Evolutionary conservation across 257 asterid genomes (phyloP).

Genomic region (Nicotiana knightiana): DNA sequence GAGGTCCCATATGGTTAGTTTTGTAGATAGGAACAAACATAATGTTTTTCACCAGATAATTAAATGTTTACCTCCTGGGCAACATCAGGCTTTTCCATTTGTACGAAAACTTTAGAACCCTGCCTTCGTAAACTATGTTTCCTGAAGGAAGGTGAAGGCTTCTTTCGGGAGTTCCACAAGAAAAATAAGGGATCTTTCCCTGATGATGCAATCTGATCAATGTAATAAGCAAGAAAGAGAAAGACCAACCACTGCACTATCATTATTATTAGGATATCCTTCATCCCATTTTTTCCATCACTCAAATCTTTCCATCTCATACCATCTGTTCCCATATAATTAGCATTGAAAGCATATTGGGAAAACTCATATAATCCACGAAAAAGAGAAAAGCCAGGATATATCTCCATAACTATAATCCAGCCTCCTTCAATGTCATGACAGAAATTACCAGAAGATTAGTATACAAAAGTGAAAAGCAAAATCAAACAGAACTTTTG

Average conservation of each 20-base stretch:
- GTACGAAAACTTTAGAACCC: slow-evolving; percentile 65
- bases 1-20: slow-evolving; percentile 17
- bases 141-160: slow-evolving; percentile 47
- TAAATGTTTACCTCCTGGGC: slow-evolving; percentile 63
- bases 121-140: slow-evolving; percentile 61
- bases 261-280: slow-evolving; percentile 57
- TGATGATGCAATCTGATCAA: slow-evolving; percentile 65
- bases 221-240: slow-evolving; percentile 61
- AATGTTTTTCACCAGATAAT: background rate
- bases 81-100: slow-evolving; percentile 76
- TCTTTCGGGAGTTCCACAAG: slow-evolving; percentile 39
- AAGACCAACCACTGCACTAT: slow-evolving; percentile 76
- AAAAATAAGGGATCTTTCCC: slow-evolving; percentile 65
- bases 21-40: background rate
- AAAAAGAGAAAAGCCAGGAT: slow-evolving; percentile 86
- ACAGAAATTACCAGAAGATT: slow-evolving; percentile 3
- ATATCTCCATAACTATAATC: slow-evolving; percentile 76
- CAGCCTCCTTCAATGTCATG: slow-evolving; percentile 59
- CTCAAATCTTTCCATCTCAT: slow-evolving; percentile 84
- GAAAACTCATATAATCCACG: slow-evolving; percentile 87
- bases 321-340: slow-evolving; percentile 79
- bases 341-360: slow-evolving; percentile 61
- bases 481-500: background rate
- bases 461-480: background rate
- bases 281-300: slow-evolving; percentile 65